Evolutionary conservation across 148 eudicot genomes (phyloP), one percentile per base, ranked within the genome.

Genomic region (Arbutus unedo): DNA sequence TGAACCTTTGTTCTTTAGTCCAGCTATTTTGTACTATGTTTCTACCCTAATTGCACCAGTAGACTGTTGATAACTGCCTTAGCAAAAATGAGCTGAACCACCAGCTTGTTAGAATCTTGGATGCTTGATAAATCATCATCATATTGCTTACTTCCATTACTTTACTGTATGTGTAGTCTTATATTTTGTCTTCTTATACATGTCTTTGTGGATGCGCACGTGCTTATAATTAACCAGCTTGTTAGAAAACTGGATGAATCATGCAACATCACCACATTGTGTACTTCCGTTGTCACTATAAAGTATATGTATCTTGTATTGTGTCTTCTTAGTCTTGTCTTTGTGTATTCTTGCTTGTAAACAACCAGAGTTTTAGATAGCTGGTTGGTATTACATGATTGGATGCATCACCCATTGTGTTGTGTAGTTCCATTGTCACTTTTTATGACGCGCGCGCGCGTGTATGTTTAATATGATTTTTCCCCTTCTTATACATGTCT

Each of bases 81-180:
- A 6, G 49, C 47, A 47, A 15, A 31, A 55, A 23, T 64, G 74
- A 5, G 38, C 4, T 79, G 41, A 45, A 79, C 14, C 18, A 62
- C 59, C 25, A 18, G 43, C 21, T 49, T n/a, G 55, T 59, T 48
- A 44, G 41, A 47, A n/a, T 54, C 14, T 55, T 66, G 44, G 43
- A 80, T 54, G 74, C 74, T 79, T 8, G 16, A 67, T 49, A 23
- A 64, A 64, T 64, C 70, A 64, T 64, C 45, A 67, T 51, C 8
- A 9, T 3, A 15, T 50, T 50, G 48, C 25, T 6, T 38, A 38
- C 54, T 67, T 50, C 31, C 16, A 41, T 51, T 38, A 64, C 15
- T 45, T 49, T 21, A 8, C 49, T 16, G 21, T 49, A 21, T 68
- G 6, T 21, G 53, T 51, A 49, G 21, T 48, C 38, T 2, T 31